Evolutionary conservation across 202 grass and related monocot genomes (phyloP), one percentile per base, ranked within the genome.

Genomic region (Zoysia matrella): DNA sequence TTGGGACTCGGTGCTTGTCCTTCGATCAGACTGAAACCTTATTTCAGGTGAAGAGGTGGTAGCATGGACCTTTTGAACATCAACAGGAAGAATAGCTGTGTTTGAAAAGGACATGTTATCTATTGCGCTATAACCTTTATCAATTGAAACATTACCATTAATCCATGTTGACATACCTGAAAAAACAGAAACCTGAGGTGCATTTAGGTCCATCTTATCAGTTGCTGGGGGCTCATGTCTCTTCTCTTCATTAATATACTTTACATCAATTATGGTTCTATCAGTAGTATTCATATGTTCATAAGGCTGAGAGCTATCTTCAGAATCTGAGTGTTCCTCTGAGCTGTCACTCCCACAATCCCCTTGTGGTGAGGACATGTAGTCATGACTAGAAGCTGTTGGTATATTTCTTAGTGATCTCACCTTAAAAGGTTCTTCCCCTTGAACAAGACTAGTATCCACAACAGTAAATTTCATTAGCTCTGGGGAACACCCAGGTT

Each of bases 401-500:
- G 92, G 96, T 62, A 98, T 77, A 83, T 83, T 93, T 85, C 96
- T 93, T 72, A 95, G 80, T 63, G 90, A 88, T 63, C 92, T 98
- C 77, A 98, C 62, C 75, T 92, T 95, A 72, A 73, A 93, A 54
- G 84, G 86, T 79, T 76, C 92, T 86, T 95, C 90, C 42, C 77
- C 76, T 89, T 90, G 85, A 85, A 91, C 83, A 80, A 95, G 51
- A 79, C 90, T 95, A 71, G 96, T 98, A n/a, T n/a, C n/a, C n/a
- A n/a, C n/a, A n/a, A n/a, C n/a, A n/a, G n/a, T n/a, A n/a, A n/a
- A n/a, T n/a, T n/a, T n/a, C n/a, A n/a, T n/a, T n/a, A n/a, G n/a
- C n/a, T n/a, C n/a, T n/a, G n/a, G n/a, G n/a, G n/a, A 88, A 58
- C 80, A 83, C 65, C 77, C 82, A 88, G 80, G 71, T 42, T 93